A percentile compares a stretch with the other conserved stretches of the same genome.
Conservation (phyloP, 179 eudicot genomes). For the Silene noctiflora region DNA sequence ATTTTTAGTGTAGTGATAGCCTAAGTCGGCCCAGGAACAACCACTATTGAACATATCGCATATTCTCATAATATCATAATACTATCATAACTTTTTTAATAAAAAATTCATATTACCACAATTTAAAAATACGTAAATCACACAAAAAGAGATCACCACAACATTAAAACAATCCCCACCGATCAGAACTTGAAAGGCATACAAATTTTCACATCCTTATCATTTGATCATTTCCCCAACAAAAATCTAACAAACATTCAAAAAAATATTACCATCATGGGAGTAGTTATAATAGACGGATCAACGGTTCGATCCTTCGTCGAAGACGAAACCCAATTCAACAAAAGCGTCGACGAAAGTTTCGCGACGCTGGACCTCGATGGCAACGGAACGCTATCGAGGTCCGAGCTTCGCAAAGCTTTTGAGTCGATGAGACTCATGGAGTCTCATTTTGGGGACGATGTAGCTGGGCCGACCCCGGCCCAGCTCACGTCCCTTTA, state of each 20-base stretch:
- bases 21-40: too few species aligned
- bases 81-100: too few species aligned
- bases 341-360: slow-evolving; percentile 38
- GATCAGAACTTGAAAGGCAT: background rate
- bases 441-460: slow-evolving; percentile 62
- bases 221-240: background rate
- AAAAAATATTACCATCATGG: slow-evolving; percentile 36
- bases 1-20: too few species aligned
- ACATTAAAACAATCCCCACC: background rate
- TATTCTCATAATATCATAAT: too few species aligned
- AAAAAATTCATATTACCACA: too few species aligned
- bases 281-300: slow-evolving; percentile 77
- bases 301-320: slow-evolving; percentile 65
- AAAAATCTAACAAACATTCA: background rate
- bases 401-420: slow-evolving; percentile 63
- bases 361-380: slow-evolving; percentile 54
- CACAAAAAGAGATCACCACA: background rate
- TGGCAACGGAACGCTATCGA: slow-evolving; percentile 50
- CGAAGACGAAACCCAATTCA: slow-evolving; percentile 52
- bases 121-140: too few species aligned
- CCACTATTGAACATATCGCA: too few species aligned
- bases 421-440: slow-evolving; percentile 58
- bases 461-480: slow-evolving; percentile 40
- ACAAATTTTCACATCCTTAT: background rate
- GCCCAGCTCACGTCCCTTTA: slow-evolving; percentile 53